phyloP scores from a whole-genome alignment of 1,139 yeast species.

The Diutina rugosa region DNA sequence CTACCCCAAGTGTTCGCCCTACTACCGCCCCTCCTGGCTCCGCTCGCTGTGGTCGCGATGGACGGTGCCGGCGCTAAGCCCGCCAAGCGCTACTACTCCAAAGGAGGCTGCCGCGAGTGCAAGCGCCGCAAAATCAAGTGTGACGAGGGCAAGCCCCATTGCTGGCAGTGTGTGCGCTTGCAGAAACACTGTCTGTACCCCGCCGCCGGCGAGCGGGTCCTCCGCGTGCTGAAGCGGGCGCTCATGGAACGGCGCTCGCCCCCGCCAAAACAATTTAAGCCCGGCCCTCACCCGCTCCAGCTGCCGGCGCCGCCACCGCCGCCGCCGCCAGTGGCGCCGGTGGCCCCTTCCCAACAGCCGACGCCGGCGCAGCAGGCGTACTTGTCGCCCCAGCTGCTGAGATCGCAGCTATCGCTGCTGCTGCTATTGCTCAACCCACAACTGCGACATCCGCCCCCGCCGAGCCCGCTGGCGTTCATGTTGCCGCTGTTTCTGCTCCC shows the following conservation, averaged over 20 bases:
- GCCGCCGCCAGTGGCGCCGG: not conserved
- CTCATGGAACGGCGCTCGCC: conserved; percentile 1
- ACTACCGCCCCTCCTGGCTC: not conserved
- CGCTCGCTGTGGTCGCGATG: not conserved
- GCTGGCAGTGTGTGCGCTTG: conserved; percentile 31
- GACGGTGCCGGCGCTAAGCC: not conserved
- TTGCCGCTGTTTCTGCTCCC: not conserved
- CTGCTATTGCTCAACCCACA: not conserved
- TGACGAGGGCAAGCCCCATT: conserved; percentile 46
- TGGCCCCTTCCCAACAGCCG: not conserved
- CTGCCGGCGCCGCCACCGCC: not conserved
- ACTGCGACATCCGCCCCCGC: not conserved
- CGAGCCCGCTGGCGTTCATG: not conserved
- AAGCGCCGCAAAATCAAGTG: conserved; percentile 34
- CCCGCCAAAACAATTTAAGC: not conserved
- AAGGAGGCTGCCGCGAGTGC: conserved; percentile 28
- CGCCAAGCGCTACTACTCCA: conserved; percentile 14
- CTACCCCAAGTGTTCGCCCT: not conserved
- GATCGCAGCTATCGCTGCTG: not conserved
- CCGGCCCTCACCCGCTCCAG: not conserved
- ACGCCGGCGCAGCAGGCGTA: not conserved
- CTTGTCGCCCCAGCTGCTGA: not conserved
- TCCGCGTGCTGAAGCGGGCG: conserved; percentile 5
- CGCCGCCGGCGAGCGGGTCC: conserved; percentile 12
- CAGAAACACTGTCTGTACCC: conserved; percentile 21